These are phyloP conservation scores for Elsinoe arachidis DNA, from an alignment of 2,329 filamentous ascomycete genomes.

Conservation along the genomic window DNA sequence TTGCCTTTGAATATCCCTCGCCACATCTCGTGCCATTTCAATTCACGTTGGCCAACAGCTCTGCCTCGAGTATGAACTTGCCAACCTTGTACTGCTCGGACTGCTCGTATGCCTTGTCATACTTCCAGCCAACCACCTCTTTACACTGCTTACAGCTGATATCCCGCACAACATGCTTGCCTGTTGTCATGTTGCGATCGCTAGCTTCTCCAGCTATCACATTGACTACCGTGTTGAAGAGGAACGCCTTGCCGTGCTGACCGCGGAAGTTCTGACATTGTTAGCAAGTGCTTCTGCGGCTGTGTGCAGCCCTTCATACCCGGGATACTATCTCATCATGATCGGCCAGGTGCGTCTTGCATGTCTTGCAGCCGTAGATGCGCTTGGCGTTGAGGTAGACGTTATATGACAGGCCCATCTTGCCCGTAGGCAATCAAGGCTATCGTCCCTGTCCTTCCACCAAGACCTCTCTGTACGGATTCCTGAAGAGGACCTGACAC, in stretches of 20 bases:
- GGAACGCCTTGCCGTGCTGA: slow-evolving; percentile 94
- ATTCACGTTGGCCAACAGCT: slow-evolving; percentile 71
- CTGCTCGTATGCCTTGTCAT: slow-evolving; percentile 89
- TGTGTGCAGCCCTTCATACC: slow-evolving; percentile 44
- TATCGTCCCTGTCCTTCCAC: background rate
- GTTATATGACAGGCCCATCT: slow-evolving; percentile 20
- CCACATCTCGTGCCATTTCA: slow-evolving; percentile 21
- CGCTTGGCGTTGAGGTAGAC: slow-evolving; percentile 20
- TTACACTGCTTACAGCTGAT: slow-evolving; percentile 87
- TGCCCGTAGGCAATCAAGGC: slow-evolving; percentile 13
- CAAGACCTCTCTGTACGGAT: background rate
- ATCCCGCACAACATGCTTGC: slow-evolving; percentile 86
- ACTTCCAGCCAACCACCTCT: slow-evolving; percentile 94
- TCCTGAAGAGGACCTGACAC: too few species aligned
- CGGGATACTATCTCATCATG: slow-evolving; percentile 93
- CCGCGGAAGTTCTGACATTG: slow-evolving; percentile 80
- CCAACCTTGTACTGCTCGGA: slow-evolving; percentile 98
- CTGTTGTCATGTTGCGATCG: slow-evolving; percentile 97
- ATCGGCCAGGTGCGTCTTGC: slow-evolving; percentile 91
- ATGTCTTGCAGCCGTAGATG: slow-evolving; percentile 52
- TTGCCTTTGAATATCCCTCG: too few species aligned
- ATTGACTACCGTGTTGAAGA: slow-evolving; percentile 93
- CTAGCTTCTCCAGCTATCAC: slow-evolving; percentile 71
- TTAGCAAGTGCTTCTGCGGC: background rate
- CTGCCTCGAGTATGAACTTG: slow-evolving; percentile 92